Percentiles rank a stretch among this genome's conserved stretches.
Conservation (phyloP, 2,329 filamentous ascomycete genomes). For the Colletotrichum ledebouriae region DNA sequence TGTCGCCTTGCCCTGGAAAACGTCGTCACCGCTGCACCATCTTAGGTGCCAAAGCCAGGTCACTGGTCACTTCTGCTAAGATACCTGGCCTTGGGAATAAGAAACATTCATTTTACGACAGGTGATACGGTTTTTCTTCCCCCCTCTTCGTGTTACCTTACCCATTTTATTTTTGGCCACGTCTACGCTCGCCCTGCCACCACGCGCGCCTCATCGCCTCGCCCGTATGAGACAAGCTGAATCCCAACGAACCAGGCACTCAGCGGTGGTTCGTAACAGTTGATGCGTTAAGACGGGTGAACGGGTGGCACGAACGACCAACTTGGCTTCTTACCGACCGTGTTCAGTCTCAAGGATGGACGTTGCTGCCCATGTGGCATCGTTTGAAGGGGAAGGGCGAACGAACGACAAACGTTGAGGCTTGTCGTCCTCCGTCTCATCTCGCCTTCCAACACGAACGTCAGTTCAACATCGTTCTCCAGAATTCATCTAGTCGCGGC, state of each 20-base stretch:
- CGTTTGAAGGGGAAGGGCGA: background rate
- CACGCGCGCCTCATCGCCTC: conserved; percentile 13
- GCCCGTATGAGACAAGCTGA: background rate
- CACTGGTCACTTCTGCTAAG: background rate
- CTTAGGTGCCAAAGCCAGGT: conserved; percentile 7
- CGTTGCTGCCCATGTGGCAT: background rate
- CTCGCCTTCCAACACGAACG: background rate
- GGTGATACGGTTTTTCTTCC: background rate
- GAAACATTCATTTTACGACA: background rate
- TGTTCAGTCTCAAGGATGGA: conserved; percentile 3
- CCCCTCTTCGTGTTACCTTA: conserved; percentile 24
- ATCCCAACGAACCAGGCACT: conserved; percentile 3
- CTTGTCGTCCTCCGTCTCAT: background rate
- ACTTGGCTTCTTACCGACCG: conserved; percentile 8
- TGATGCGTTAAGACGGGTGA: conserved; percentile 5
- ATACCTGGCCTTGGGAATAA: conserved; percentile 14
- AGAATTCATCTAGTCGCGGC: conserved; percentile 21
- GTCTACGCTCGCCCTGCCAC: background rate
- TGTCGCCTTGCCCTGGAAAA: background rate
- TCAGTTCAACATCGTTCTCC: conserved; percentile 12
- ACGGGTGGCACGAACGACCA: conserved; percentile 1
- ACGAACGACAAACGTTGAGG: conserved; percentile 9
- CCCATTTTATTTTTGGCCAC: conserved; percentile 27
- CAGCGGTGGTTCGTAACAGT: conserved; percentile 20
- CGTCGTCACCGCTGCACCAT: conserved; percentile 22